These are phyloP conservation scores for Talaromyces atroroseus DNA, from an alignment of 2,329 filamentous ascomycete genomes.

Conservation along the genomic window DNA sequence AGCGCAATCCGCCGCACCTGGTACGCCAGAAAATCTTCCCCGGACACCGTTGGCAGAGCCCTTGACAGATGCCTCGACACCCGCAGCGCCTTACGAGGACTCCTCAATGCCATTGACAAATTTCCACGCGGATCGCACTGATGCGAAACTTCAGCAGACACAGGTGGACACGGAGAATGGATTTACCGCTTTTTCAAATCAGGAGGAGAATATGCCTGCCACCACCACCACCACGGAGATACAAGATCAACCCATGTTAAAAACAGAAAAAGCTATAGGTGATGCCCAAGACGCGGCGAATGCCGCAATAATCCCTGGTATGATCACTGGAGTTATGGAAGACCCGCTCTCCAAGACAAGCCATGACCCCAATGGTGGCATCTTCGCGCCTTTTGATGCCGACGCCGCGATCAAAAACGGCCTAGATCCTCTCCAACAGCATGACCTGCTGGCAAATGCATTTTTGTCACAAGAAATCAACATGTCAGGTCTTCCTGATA, in stretches of 20 bases:
- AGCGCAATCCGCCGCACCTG: constrained; percentile 22
- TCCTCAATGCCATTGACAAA: not conserved
- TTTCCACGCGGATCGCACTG: not conserved
- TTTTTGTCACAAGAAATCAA: constrained; percentile 31
- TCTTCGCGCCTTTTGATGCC: constrained; percentile 33
- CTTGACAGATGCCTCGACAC: constrained; percentile 13
- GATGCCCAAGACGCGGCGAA: not conserved
- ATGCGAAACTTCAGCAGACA: not conserved
- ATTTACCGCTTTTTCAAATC: not conserved
- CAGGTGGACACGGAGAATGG: not conserved
- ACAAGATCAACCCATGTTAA: not conserved
- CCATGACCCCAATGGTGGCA: constrained; percentile 28
- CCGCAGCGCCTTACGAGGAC: constrained; percentile 8
- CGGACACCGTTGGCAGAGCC: constrained; percentile 13
- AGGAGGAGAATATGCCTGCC: not conserved
- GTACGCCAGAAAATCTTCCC: constrained; percentile 13
- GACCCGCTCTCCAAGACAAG: constrained; percentile 27
- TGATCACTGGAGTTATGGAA: constrained; percentile 28
- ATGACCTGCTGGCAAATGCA: constrained; percentile 35
- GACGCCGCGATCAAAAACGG: constrained; percentile 27
- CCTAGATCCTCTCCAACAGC: constrained; percentile 34
- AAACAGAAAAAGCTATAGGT: not conserved
- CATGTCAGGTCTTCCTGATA: constrained; percentile 21
- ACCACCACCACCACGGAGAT: not conserved
- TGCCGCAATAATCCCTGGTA: constrained; percentile 18